phyloP scores from a whole-genome alignment of 495 filamentous ascomycete species.

The Pseudomonodictys pantanalensis region DNA sequence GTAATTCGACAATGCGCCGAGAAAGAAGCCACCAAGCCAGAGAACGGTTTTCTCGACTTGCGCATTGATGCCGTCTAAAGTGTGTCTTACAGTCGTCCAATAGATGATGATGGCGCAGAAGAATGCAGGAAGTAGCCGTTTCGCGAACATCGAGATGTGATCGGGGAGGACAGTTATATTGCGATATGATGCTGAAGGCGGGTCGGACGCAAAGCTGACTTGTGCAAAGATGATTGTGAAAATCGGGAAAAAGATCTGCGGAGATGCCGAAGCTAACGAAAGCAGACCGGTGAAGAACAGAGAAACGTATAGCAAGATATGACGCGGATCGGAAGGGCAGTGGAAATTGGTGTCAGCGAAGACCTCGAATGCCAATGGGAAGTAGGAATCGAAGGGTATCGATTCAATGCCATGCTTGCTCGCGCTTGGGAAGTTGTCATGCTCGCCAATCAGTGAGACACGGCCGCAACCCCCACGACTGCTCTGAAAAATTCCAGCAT shows the following conservation, averaged over 20 bases:
- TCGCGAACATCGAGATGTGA: slow-evolving; percentile 37
- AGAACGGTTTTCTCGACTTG: slow-evolving; percentile 44
- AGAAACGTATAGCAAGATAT: slow-evolving; percentile 36
- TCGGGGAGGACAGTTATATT: slow-evolving; percentile 40
- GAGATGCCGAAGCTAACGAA: slow-evolving; percentile 37
- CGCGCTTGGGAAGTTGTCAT: slow-evolving; percentile 27
- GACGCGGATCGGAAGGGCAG: slow-evolving; percentile 38
- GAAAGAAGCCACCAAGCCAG: slow-evolving; percentile 43
- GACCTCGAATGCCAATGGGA: slow-evolving; percentile 41
- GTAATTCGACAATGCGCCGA: slow-evolving; percentile 43
- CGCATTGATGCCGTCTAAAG: slow-evolving; percentile 38
- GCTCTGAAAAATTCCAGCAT: slow-evolving; percentile 40
- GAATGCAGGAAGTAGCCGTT: slow-evolving; percentile 39
- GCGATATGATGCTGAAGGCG: slow-evolving; percentile 30
- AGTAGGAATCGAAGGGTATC: slow-evolving; percentile 39
- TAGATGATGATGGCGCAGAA: slow-evolving; percentile 42
- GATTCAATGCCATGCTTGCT: slow-evolving; percentile 35
- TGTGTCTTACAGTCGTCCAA: slow-evolving; percentile 43
- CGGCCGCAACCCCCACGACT: slow-evolving; percentile 40
- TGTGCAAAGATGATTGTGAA: slow-evolving; percentile 42
- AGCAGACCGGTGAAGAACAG: slow-evolving; percentile 38
- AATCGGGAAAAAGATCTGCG: slow-evolving; percentile 39
- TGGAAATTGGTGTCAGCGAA: slow-evolving; percentile 22
- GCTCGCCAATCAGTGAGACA: slow-evolving; percentile 34
- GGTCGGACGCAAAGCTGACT: slow-evolving; percentile 43